phyloP scores from a whole-genome alignment of 2,329 filamentous ascomycete species.

The Neopestalotiopsis sp. region DNA sequence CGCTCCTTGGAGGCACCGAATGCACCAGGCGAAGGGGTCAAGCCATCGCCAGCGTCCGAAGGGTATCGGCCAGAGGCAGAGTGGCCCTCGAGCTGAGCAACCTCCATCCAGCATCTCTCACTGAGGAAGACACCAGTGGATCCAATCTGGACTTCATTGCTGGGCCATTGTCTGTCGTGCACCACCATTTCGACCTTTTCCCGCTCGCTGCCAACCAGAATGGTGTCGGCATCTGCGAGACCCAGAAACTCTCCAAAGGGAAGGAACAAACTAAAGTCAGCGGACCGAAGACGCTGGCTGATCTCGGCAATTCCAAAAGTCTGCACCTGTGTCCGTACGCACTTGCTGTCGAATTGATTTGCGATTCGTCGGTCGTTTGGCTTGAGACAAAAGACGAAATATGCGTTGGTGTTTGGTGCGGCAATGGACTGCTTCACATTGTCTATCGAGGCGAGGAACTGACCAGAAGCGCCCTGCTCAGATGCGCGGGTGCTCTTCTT shows the following conservation, averaged over 20 bases:
- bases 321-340: constrained; percentile 91
- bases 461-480: constrained; percentile 87
- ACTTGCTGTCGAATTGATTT: constrained; percentile 99
- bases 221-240: constrained; percentile 80
- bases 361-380: constrained; percentile 96
- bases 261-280: constrained; percentile 94
- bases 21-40: constrained; percentile 58
- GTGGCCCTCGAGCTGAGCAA: constrained; percentile 74
- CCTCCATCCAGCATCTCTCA: constrained; percentile 92
- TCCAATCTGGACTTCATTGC: constrained; percentile 88
- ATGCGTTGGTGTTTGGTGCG: constrained; percentile 83
- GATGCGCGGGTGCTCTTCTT: constrained; percentile 50
- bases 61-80: constrained; percentile 59
- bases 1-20: constrained; percentile 70
- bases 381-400: constrained; percentile 97
- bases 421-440: constrained; percentile 89
- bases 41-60: constrained; percentile 67
- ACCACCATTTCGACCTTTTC: constrained; percentile 93
- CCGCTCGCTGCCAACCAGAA: constrained; percentile 87
- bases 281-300: constrained; percentile 87
- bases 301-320: constrained; percentile 97
- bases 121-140: constrained; percentile 95
- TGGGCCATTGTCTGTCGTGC: constrained; percentile 90
- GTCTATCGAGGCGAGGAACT: constrained; percentile 88
- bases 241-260: constrained; percentile 96